Evolutionary conservation across 1,284 basidiomycete genomes (phyloP).

Genomic region (Ceratobasidium sp.): DNA sequence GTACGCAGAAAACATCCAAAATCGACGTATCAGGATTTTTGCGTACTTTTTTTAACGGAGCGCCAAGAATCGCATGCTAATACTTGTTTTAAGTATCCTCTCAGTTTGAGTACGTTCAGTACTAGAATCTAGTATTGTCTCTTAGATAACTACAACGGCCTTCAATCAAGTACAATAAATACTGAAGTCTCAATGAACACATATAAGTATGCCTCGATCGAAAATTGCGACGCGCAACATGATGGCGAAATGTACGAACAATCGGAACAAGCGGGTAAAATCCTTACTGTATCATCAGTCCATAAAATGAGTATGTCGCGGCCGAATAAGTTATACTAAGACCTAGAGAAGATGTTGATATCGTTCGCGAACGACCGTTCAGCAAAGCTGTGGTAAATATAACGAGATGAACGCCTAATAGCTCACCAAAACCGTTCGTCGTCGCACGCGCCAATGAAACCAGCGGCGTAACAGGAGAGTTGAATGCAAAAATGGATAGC

Average conservation of each 20-base stretch:
- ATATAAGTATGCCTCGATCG: neutral
- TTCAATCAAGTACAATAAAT: neutral
- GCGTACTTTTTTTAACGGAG: neutral
- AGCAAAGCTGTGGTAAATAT: neutral
- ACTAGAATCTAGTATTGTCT: neutral
- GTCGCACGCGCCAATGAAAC: neutral
- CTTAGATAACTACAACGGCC: neutral
- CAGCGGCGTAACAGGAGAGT: neutral
- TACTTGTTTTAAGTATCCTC: neutral
- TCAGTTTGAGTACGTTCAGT: neutral
- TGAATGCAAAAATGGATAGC: neutral
- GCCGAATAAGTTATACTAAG: neutral
- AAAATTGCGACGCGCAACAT: neutral
- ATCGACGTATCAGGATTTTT: neutral
- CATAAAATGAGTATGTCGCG: neutral
- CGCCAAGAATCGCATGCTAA: neutral
- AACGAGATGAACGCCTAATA: neutral
- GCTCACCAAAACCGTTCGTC: neutral
- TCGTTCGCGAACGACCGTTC: neutral
- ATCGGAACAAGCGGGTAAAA: neutral
- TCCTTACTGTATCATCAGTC: neutral
- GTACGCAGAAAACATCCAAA: neutral
- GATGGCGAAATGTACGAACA: neutral
- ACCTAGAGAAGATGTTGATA: neutral
- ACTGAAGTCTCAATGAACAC: neutral